Percentiles rank a stretch among this genome's conserved stretches.
Conservation (phyloP, 2,329 filamentous ascomycete genomes). For the Pezicula radicicola region DNA sequence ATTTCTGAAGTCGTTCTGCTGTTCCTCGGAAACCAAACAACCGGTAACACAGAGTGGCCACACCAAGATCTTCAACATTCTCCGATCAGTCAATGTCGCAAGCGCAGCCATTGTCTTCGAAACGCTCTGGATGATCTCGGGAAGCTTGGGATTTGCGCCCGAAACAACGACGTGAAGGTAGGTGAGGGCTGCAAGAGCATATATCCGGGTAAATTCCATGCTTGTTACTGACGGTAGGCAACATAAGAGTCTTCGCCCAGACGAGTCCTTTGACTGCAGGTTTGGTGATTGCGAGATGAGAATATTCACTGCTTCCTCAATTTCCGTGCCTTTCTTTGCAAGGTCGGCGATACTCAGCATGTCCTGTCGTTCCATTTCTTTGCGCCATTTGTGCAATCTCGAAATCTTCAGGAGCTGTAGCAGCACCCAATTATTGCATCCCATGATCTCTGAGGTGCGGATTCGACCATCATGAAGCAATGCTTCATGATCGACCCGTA, state of each 20-base stretch:
- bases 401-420: not conserved
- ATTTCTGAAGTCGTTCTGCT: not conserved
- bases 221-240: not conserved
- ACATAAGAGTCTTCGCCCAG: not conserved
- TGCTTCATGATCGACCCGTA: not conserved
- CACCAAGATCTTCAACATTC: not conserved
- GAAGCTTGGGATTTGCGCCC: constrained; percentile 13
- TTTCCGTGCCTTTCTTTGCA: not conserved
- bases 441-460: not conserved
- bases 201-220: constrained; percentile 7
- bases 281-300: too few relatives aligned
- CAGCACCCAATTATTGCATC: not conserved
- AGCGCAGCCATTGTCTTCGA: constrained; percentile 30
- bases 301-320: not conserved
- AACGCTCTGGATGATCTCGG: constrained; percentile 10
- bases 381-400: not conserved
- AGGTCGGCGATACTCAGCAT: not conserved
- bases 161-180: constrained; percentile 17
- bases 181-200: constrained; percentile 10
- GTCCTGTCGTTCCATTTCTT: not conserved
- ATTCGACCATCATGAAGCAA: not conserved
- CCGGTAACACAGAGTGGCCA: constrained; percentile 1
- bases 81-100: not conserved
- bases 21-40: not conserved
- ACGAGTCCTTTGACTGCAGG: too few relatives aligned